Conservation (phyloP, 257 asterid genomes). For the Hygrophila difformis region DNA sequence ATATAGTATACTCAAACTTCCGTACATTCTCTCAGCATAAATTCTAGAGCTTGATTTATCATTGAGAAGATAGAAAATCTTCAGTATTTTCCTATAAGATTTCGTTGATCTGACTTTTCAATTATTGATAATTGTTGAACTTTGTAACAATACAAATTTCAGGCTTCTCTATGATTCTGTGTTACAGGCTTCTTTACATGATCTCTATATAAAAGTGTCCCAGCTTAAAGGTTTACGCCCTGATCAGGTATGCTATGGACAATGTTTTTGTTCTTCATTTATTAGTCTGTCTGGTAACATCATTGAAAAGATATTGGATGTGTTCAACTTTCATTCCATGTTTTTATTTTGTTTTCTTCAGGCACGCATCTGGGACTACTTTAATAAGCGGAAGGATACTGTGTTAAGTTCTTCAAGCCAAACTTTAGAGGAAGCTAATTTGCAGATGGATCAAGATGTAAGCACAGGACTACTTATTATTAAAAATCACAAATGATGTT, state of each 20-base stretch:
- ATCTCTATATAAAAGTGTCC: conserved; percentile 57
- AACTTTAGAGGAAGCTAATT: conserved; percentile 65
- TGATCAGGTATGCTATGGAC: conserved; percentile 46
- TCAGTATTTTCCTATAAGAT: background rate
- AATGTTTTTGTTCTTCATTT: background rate
- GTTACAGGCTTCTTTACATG: conserved; percentile 64
- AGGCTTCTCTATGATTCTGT: background rate
- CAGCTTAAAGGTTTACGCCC: conserved; percentile 50
- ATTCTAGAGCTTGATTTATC: no score
- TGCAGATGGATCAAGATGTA: conserved; percentile 94
- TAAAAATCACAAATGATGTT: no score
- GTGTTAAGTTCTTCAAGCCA: conserved; percentile 39
- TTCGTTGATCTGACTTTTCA: background rate
- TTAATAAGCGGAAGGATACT: conserved; percentile 51
- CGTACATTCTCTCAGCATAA: no score
- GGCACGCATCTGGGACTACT: conserved; percentile 82
- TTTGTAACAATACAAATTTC: no score
- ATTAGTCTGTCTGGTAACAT: background rate
- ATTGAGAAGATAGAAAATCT: no score
- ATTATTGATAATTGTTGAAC: no score
- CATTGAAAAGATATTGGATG: background rate
- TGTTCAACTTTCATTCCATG: conserved; percentile 7
- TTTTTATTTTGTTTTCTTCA: conserved; percentile 22
- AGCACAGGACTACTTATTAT: conserved; percentile 15
- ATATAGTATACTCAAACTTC: no score